Percentiles rank a stretch among this genome's conserved stretches.
Evolutionary conservation across 1,139 yeast genomes (phyloP).

Genomic region (Meyerozyma carpophila): DNA sequence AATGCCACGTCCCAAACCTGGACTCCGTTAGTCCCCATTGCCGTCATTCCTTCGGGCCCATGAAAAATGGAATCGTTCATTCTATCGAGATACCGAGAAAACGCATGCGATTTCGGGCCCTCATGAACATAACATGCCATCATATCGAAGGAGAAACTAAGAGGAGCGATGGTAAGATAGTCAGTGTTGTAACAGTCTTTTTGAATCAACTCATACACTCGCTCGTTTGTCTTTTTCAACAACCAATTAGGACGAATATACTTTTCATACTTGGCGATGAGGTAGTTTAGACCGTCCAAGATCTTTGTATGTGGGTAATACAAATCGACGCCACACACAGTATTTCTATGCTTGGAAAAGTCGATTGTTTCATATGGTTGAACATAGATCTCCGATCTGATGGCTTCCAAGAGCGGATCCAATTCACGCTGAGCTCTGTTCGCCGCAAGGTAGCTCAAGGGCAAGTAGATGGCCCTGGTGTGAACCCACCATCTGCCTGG

Average conservation of each 20-base stretch:
- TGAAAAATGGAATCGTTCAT: conserved; percentile 76
- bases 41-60: conserved; percentile 87
- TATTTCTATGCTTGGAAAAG: conserved; percentile 68
- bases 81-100: conserved; percentile 50
- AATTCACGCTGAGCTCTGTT: conserved; percentile 51
- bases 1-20: conserved; percentile 98
- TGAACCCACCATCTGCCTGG: conserved; percentile 99
- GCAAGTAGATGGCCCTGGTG: conserved; percentile 85
- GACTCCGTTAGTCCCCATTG: conserved; percentile 96
- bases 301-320: conserved; percentile 85
- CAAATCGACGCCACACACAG: conserved; percentile 86
- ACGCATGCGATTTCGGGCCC: conserved; percentile 63
- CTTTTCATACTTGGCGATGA: conserved; percentile 60
- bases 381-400: conserved; percentile 72
- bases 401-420: conserved; percentile 56
- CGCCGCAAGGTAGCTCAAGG: conserved; percentile 76
- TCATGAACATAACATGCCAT: conserved; percentile 65
- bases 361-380: conserved; percentile 62
- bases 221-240: conserved; percentile 44
- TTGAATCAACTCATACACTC: conserved; percentile 57
- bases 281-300: conserved; percentile 58
- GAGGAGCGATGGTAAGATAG: conserved; percentile 87
- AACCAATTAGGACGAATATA: conserved; percentile 73
- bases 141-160: conserved; percentile 79
- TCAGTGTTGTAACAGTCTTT: conserved; percentile 80